These are phyloP conservation scores for Leccinum angustisporum DNA, from an alignment of 1,284 basidiomycete species.

Conservation along the genomic window DNA sequence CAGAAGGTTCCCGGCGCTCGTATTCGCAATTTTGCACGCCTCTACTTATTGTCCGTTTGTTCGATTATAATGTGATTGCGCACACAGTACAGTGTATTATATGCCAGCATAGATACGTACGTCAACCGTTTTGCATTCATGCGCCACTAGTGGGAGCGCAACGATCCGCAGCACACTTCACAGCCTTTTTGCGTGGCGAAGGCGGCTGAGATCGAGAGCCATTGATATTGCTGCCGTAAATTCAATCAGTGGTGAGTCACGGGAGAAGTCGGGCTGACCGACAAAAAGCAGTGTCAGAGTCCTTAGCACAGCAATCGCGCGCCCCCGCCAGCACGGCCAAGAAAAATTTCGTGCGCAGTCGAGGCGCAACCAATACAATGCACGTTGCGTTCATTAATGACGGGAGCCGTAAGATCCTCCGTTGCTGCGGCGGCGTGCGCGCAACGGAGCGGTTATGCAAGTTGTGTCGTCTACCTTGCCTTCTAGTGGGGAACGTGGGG, in stretches of 20 bases:
- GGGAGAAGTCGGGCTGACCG: not conserved
- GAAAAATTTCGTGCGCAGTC: constrained; percentile 6
- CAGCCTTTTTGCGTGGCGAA: not conserved
- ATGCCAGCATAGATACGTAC: not conserved
- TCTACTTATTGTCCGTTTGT: not conserved
- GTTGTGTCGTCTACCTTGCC: not conserved
- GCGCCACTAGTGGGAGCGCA: not conserved
- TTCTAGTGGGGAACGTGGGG: not conserved
- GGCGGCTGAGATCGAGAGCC: not conserved
- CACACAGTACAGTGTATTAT: not conserved
- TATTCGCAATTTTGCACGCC: not conserved
- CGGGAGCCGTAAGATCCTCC: not conserved
- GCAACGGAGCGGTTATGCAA: not conserved
- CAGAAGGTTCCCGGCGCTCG: not conserved
- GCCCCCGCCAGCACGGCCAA: constrained; percentile 4
- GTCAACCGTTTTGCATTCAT: not conserved
- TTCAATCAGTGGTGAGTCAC: not conserved
- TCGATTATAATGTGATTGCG: constrained; percentile 1
- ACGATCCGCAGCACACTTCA: not conserved
- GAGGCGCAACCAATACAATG: not conserved
- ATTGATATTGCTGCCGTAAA: constrained; percentile 13
- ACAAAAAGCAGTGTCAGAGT: not conserved
- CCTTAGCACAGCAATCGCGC: constrained; percentile 11
- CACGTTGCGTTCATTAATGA: not conserved
- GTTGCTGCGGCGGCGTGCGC: not conserved